Base-by-base conservation (phyloP, 257 asterid species). In the Solanum piurae region DNA sequence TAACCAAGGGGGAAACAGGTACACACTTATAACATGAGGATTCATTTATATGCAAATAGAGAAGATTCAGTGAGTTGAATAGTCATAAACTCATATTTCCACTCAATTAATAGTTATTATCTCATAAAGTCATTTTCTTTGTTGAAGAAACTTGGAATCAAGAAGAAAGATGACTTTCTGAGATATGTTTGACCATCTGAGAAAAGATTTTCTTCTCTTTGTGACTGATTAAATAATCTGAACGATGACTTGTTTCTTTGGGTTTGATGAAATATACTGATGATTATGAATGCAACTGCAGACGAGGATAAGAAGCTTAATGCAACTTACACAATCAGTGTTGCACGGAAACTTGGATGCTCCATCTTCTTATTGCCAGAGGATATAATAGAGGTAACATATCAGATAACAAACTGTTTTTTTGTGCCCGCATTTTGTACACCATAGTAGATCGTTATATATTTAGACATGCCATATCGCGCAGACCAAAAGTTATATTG, bases 1-100 rank as follows among this genome's bases (percentile, higher is more conserved):
- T 96, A 75, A 96, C 99, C 31, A 94, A 92, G 74, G 99, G 98
- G 5, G 95, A 92, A 91, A 94, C 95, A 27, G 98, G 99, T 94
- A 92, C 14, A 46, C 18, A 29, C 18, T 80, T 46, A 6, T 29
- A 79, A 14, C 12, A 42, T 77, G 16, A 40, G 62, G 13, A 25
- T 12, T 23, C 21, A n/a, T 40, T 76, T 38, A 38, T 76, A 25
- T 4, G 58, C 12, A 79, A 27, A 79, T 42, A 25, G 12, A 42
- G 62, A 79, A 77, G 37, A 77, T 77, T 76, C 64, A 42, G 25
- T 14, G 21, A 49, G 58, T 49, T 46, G 58, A 49, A 49, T 49
- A 13, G 58, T 49, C 58, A 64, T 64, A 46, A 10, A 64, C 72
- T 64, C 6, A 10, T 12, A 62, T 62, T 27, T 12, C 12, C 71